Evolutionary conservation across 306 rosid genomes (phyloP).

Genomic region (Alnus glutinosa): DNA sequence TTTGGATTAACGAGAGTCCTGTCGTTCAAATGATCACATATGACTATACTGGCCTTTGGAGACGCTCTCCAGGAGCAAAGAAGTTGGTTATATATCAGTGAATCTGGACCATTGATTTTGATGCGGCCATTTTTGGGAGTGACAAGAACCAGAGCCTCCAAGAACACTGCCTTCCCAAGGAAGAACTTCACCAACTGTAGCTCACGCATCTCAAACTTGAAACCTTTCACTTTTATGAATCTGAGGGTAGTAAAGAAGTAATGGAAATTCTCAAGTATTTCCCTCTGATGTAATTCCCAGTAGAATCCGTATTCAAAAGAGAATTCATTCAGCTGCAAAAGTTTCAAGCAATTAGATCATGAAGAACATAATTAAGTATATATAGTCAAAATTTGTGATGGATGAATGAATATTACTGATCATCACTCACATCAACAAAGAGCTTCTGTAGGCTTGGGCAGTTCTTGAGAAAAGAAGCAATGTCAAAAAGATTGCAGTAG

Average conservation of each 20-base stretch:
- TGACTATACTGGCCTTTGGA: background rate
- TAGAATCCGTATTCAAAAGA: slow-evolving; percentile 19
- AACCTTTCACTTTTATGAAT: slow-evolving; percentile 35
- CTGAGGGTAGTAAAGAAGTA: slow-evolving; percentile 14
- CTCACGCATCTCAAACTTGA: slow-evolving; percentile 26
- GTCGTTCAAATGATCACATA: background rate
- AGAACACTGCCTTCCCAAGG: slow-evolving; percentile 15
- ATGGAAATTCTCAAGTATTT: background rate
- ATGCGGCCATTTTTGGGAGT: slow-evolving; percentile 10
- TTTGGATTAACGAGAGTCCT: background rate
- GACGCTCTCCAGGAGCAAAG: slow-evolving; percentile 30
- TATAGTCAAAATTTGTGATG: no score
- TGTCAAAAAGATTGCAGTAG: slow-evolving; percentile 41
- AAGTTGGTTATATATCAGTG: background rate
- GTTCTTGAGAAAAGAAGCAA: slow-evolving; percentile 27
- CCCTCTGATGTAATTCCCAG: slow-evolving; percentile 38
- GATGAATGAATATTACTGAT: no score
- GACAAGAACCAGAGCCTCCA: slow-evolving; percentile 32
- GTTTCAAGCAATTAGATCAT: background rate
- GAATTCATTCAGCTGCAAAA: slow-evolving; percentile 33
- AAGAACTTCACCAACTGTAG: slow-evolving; percentile 25
- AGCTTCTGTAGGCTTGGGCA: slow-evolving; percentile 37
- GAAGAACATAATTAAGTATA: no score
- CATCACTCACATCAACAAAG: slow-evolving; percentile 44
- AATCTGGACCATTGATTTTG: background rate